A percentile compares a stretch with the other conserved stretches of the same genome.
Evolutionary conservation across 2,329 filamentous ascomycete species (phyloP).

Genomic region (Colletotrichum lini): DNA sequence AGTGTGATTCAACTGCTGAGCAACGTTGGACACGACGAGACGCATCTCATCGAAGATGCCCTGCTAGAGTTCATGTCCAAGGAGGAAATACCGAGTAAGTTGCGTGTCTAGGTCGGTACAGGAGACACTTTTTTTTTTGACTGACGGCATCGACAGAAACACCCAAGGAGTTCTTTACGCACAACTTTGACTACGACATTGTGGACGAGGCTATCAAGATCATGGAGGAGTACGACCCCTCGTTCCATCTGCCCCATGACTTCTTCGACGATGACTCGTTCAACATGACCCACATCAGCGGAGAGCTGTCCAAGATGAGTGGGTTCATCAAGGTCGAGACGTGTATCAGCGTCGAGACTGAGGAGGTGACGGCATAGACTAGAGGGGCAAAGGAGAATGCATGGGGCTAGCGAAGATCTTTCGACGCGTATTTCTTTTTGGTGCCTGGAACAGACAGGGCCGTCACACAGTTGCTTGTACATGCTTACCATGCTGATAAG

Average conservation of each 20-base stretch:
- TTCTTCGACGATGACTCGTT: conserved; percentile 45
- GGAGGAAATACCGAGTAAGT: conserved; percentile 51
- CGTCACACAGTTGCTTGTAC: background rate
- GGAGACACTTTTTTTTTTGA: background rate
- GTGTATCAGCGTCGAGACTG: conserved; percentile 8
- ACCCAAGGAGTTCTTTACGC: conserved; percentile 29
- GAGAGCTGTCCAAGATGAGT: conserved; percentile 13
- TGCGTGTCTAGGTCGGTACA: fast-evolving
- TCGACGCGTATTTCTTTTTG: background rate
- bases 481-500: background rate
- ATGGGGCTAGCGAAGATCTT: no score
- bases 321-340: conserved; percentile 21
- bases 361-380: background rate
- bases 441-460: background rate
- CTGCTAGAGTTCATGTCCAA: conserved; percentile 47
- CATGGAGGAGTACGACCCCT: conserved; percentile 43
- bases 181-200: conserved; percentile 45
- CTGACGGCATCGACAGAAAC: conserved; percentile 11
- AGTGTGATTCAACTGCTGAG: conserved; percentile 57
- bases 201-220: conserved; percentile 37
- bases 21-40: conserved; percentile 54
- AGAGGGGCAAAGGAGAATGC: no score
- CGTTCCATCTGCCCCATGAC: conserved; percentile 41
- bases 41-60: conserved; percentile 48
- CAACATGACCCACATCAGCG: conserved; percentile 5